Evolutionary conservation across 1,284 basidiomycete genomes (phyloP).

Genomic region (Earliella scabrosa): DNA sequence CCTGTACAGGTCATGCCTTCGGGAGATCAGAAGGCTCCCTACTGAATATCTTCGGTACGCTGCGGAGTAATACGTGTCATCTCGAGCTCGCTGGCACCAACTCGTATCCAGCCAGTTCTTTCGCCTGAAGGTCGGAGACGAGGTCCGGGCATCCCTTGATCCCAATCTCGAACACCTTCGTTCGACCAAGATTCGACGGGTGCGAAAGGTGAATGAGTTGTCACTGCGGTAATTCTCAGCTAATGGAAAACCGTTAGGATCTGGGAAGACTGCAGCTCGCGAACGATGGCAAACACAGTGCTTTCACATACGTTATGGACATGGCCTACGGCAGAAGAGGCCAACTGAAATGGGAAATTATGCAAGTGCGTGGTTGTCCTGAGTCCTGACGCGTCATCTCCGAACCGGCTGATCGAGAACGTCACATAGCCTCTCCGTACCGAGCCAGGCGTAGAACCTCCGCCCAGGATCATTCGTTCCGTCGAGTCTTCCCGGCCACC

Average conservation of each 20-base stretch:
- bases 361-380: conserved; percentile 50
- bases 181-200: conserved; percentile 49
- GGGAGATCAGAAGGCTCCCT: conserved; percentile 57
- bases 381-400: background rate
- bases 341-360: conserved; percentile 66
- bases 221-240: background rate
- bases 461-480: conserved; percentile 52
- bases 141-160: conserved; percentile 44
- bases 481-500: conserved; percentile 64
- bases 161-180: conserved; percentile 34
- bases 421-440: conserved; percentile 54
- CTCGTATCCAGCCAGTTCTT: conserved; percentile 60
- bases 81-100: conserved; percentile 23
- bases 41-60: conserved; percentile 62
- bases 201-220: conserved; percentile 47
- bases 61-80: conserved; percentile 12
- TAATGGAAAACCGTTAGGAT: conserved; percentile 46
- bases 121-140: conserved; percentile 61
- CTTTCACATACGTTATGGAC: conserved; percentile 67
- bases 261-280: conserved; percentile 59
- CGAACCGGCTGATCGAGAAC: conserved; percentile 3
- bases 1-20: conserved; percentile 58
- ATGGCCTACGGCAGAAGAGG: conserved; percentile 83
- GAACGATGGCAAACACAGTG: conserved; percentile 52
- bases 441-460: conserved; percentile 44